phyloP scores from a whole-genome alignment of 2,329 filamentous ascomycete species.

The Xylariaceae sp. region DNA sequence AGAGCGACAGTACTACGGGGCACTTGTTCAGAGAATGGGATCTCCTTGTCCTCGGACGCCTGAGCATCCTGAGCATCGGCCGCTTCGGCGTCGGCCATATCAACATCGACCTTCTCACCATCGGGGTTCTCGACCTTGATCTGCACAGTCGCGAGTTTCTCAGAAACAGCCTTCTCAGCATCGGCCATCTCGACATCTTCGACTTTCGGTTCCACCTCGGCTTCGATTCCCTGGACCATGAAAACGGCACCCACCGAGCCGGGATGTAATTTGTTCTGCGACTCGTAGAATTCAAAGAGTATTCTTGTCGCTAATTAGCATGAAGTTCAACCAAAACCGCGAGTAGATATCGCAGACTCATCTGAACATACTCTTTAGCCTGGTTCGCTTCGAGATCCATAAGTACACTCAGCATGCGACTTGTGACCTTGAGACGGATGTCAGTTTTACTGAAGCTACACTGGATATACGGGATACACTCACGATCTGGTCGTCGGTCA shows the following conservation, averaged over 20 bases:
- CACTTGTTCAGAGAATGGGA: slow-evolving; percentile 43
- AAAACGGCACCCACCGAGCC: slow-evolving; percentile 88
- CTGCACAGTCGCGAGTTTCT: too few relatives aligned
- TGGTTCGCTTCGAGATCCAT: slow-evolving; percentile 78
- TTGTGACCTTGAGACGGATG: slow-evolving; percentile 63
- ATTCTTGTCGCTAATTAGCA: slow-evolving; percentile 51
- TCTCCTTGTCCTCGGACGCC: slow-evolving; percentile 39
- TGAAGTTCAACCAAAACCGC: slow-evolving; percentile 6
- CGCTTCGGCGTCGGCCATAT: slow-evolving; percentile 29
- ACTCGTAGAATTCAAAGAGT: slow-evolving; percentile 77
- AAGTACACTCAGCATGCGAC: slow-evolving; percentile 75
- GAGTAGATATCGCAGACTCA: background rate
- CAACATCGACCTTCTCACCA: too few relatives aligned
- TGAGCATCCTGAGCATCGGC: slow-evolving; percentile 27
- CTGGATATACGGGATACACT: slow-evolving; percentile 26
- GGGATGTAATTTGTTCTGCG: slow-evolving; percentile 69
- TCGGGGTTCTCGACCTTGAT: too few relatives aligned
- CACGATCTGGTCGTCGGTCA: slow-evolving; percentile 71
- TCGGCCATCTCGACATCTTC: slow-evolving; percentile 64
- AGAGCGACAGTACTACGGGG: slow-evolving; percentile 58
- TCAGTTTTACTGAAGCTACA: slow-evolving; percentile 4
- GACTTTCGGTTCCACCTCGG: slow-evolving; percentile 39
- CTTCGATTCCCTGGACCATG: slow-evolving; percentile 51
- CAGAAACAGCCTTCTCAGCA: background rate
- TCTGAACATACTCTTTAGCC: slow-evolving; percentile 71